Percentiles rank a stretch among this genome's conserved stretches.
phyloP scores from a whole-genome alignment of 2,329 filamentous ascomycete species.

The Teratosphaeria pseudoeucalypti region DNA sequence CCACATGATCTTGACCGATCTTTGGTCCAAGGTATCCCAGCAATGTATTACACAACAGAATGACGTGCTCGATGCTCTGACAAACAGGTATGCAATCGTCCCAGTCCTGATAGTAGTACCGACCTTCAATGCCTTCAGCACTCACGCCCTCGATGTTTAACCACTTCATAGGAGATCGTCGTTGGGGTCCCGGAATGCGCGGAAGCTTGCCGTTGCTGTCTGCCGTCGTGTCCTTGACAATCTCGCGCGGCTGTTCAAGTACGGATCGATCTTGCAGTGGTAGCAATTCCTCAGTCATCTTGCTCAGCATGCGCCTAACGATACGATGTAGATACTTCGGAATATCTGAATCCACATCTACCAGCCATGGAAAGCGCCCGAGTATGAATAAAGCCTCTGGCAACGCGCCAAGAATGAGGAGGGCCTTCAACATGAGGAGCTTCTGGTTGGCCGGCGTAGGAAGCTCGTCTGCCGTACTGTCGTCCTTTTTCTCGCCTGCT shows the following conservation, averaged over 20 bases:
- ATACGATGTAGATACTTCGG: constrained; percentile 76
- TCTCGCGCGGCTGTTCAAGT: constrained; percentile 38
- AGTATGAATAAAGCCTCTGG: constrained; percentile 89
- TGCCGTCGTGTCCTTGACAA: constrained; percentile 54
- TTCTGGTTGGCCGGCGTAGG: constrained; percentile 83
- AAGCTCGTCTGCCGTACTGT: constrained; percentile 40
- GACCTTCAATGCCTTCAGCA: constrained; percentile 63
- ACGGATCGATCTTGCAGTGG: constrained; percentile 35
- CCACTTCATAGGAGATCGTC: constrained; percentile 63
- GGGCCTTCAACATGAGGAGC: constrained; percentile 67
- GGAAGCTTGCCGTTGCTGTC: constrained; percentile 59
- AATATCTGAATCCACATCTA: constrained; percentile 74
- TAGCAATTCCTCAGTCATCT: constrained; percentile 51
- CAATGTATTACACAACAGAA: constrained; percentile 73
- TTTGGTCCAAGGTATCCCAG: constrained; percentile 79
- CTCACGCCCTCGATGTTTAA: constrained; percentile 70
- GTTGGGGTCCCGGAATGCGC: constrained; percentile 38
- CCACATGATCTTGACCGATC: constrained; percentile 70
- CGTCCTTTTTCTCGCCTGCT: constrained; percentile 30
- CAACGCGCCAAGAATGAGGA: constrained; percentile 82
- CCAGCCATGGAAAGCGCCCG: constrained; percentile 84
- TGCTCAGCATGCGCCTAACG: constrained; percentile 67
- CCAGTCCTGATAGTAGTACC: constrained; percentile 98
- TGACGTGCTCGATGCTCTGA: constrained; percentile 81
- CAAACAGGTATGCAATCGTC: constrained; percentile 85